Evolutionary conservation across 2,329 filamentous ascomycete genomes (phyloP).

Genomic region (Nemania bipapillata): DNA sequence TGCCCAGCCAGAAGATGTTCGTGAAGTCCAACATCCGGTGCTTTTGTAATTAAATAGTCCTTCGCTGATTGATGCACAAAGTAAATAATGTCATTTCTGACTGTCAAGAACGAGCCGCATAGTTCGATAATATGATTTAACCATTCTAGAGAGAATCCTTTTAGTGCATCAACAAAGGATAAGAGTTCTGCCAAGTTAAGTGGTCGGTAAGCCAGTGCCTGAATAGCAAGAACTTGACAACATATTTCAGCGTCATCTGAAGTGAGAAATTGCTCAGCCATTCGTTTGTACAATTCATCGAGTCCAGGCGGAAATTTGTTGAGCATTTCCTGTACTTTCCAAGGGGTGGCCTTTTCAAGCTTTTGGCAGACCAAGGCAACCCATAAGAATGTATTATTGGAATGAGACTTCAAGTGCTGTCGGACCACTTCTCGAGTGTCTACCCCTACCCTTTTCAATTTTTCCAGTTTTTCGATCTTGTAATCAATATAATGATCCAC

Average conservation of each 20-base stretch:
- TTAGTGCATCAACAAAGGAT: conserved; percentile 39
- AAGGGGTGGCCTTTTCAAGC: conserved; percentile 40
- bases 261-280: conserved; percentile 51
- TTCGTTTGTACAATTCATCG: conserved; percentile 53
- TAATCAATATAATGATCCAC: conserved; percentile 54
- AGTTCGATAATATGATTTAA: conserved; percentile 46
- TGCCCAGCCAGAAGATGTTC: conserved; percentile 47
- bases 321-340: conserved; percentile 26
- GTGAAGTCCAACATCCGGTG: conserved; percentile 32
- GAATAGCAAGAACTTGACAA: conserved; percentile 51
- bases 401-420: conserved; percentile 42
- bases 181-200: conserved; percentile 41
- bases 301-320: conserved; percentile 52
- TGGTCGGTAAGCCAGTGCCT: conserved; percentile 52
- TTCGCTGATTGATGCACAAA: conserved; percentile 59
- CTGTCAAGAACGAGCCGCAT: conserved; percentile 57
- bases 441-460: not conserved
- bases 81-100: conserved; percentile 48
- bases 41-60: conserved; percentile 52
- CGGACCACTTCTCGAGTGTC: not conserved
- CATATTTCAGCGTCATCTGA: conserved; percentile 50
- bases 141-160: conserved; percentile 48
- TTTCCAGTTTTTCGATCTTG: conserved; percentile 45
- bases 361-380: conserved; percentile 55
- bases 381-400: conserved; percentile 59